Percentiles rank a stretch among this genome's conserved stretches.
Conservation (phyloP, 164 flowering plant species). For the Magnolia changhungtana region DNA sequence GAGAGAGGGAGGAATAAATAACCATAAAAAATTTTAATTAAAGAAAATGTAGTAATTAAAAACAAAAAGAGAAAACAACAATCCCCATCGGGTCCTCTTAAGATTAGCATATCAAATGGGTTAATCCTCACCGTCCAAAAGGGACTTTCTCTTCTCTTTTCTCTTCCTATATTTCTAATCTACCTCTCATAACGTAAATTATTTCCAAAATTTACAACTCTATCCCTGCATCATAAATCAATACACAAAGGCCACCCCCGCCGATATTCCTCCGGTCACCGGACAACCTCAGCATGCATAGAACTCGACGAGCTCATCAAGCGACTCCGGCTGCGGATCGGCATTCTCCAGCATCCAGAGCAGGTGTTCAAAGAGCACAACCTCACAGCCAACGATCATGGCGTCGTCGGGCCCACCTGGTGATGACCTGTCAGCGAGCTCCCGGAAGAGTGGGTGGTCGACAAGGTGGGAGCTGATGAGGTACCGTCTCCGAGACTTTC, state of each 20-base stretch:
- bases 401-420: constrained; percentile 17
- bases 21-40: not conserved
- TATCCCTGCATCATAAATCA: not conserved
- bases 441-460: constrained; percentile 70
- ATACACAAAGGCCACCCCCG: not conserved
- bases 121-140: constrained; percentile 4
- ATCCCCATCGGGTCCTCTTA: not conserved
- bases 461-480: constrained; percentile 48
- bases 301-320: constrained; percentile 75
- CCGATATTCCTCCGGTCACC: not conserved
- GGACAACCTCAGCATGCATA: constrained; percentile 38
- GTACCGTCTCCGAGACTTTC: constrained; percentile 69
- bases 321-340: constrained; percentile 57
- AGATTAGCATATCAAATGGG: constrained; percentile 5
- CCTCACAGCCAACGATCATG: constrained; percentile 66
- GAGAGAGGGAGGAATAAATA: not conserved
- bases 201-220: constrained; percentile 6
- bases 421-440: constrained; percentile 48
- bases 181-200: not conserved
- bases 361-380: constrained; percentile 87
- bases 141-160: not conserved
- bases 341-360: constrained; percentile 91
- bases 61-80: not conserved
- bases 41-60: not conserved
- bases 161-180: not conserved